phyloP scores from a whole-genome alignment of 1,139 yeast species.

The Protomyces arabidopsidicola region DNA sequence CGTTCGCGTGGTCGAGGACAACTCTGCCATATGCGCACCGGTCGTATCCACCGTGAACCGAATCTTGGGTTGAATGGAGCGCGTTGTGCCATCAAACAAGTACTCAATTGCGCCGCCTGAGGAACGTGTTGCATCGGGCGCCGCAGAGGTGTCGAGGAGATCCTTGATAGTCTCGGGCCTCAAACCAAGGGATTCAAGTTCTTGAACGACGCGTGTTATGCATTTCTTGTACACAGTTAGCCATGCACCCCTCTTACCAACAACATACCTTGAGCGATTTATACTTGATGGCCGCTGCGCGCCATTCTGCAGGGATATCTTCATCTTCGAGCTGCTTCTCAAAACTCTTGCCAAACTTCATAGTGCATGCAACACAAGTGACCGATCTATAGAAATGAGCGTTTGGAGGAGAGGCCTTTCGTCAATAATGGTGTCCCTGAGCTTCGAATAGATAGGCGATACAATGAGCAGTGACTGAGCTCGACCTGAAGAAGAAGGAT shows the following conservation, averaged over 20 bases:
- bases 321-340: slow-evolving; percentile 60
- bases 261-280: slow-evolving; percentile 65
- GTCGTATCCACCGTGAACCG: slow-evolving; percentile 29
- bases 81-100: slow-evolving; percentile 35
- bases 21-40: slow-evolving; percentile 8
- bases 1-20: slow-evolving; percentile 14
- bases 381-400: background rate
- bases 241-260: background rate
- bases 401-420: background rate
- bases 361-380: background rate
- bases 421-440: too few relatives aligned
- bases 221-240: slow-evolving; percentile 12
- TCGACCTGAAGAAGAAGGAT: too few relatives aligned
- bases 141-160: slow-evolving; percentile 20
- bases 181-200: slow-evolving; percentile 50
- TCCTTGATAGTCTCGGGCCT: slow-evolving; percentile 25
- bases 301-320: slow-evolving; percentile 65
- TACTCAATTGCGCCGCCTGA: slow-evolving; percentile 33
- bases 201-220: slow-evolving; percentile 50
- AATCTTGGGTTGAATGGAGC: slow-evolving; percentile 35
- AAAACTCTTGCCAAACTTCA: slow-evolving; percentile 62
- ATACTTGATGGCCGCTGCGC: slow-evolving; percentile 64
- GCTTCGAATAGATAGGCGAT: too few relatives aligned
- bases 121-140: slow-evolving; percentile 31
- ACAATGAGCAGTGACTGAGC: too few relatives aligned